Evolutionary conservation across 2,329 filamentous ascomycete genomes (phyloP).

Genomic region (Albophoma yamanashiensis): DNA sequence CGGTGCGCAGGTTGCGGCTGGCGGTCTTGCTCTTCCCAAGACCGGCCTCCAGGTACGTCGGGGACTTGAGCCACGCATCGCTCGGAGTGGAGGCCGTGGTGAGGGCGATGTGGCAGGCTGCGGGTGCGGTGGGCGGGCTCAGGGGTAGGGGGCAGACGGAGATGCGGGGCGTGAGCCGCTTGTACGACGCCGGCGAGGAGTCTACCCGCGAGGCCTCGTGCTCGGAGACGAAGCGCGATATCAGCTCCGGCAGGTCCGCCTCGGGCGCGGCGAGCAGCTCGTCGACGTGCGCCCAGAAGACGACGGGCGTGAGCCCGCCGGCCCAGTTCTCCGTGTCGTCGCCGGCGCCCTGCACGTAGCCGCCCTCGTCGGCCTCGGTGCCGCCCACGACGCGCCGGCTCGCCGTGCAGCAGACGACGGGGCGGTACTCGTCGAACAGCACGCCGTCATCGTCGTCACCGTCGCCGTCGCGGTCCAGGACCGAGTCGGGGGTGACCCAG

Average conservation of each 20-base stretch:
- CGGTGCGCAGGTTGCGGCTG: slow-evolving; percentile 68
- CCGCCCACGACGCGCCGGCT: slow-evolving; percentile 63
- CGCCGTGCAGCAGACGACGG: slow-evolving; percentile 77
- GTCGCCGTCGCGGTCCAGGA: slow-evolving; percentile 12
- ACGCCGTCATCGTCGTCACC: slow-evolving; percentile 1
- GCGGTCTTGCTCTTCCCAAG: slow-evolving; percentile 67
- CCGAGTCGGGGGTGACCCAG: slow-evolving; percentile 68
- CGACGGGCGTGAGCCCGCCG: slow-evolving; percentile 58
- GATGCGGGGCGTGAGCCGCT: slow-evolving; percentile 23
- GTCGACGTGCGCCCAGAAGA: slow-evolving; percentile 69
- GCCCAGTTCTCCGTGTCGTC: slow-evolving; percentile 96
- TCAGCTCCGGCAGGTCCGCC: slow-evolving; percentile 44
- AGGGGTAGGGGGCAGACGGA: slow-evolving; percentile 25
- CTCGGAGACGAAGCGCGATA: slow-evolving; percentile 30
- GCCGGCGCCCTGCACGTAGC: slow-evolving; percentile 86
- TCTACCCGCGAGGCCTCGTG: slow-evolving; percentile 1
- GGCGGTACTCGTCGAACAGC: slow-evolving; percentile 50
- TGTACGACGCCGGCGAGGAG: neutral
- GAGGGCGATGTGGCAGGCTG: slow-evolving; percentile 31
- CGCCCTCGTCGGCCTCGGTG: slow-evolving; percentile 49
- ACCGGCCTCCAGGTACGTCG: slow-evolving; percentile 42
- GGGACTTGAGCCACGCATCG: slow-evolving; percentile 26
- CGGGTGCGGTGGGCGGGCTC: neutral
- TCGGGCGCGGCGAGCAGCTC: slow-evolving; percentile 54
- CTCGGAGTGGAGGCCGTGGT: slow-evolving; percentile 29